Evolutionary conservation across 169 alveolate genomes (phyloP).

Genomic region (Blepharisma undulans): DNA sequence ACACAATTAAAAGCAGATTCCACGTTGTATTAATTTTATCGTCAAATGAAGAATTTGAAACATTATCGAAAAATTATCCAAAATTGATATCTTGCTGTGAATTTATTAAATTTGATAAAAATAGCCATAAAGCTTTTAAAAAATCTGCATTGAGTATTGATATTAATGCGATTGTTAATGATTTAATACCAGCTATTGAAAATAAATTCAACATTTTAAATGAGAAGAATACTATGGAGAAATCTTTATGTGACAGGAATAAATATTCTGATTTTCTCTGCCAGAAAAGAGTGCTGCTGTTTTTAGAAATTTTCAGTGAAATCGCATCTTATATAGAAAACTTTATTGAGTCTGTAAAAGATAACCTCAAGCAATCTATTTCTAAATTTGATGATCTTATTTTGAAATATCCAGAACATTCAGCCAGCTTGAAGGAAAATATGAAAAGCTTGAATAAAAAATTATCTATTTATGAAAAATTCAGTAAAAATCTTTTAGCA

Average conservation of each 20-base stretch:
- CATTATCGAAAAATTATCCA: background rate
- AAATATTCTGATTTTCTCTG: background rate
- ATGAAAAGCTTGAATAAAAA: conserved; percentile 36
- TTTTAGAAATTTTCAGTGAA: background rate
- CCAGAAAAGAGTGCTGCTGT: background rate
- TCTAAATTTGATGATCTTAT: background rate
- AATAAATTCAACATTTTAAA: no score
- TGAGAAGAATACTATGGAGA: background rate
- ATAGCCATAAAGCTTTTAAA: background rate
- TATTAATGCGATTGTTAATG: background rate
- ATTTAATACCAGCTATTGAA: background rate
- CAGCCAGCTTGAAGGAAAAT: background rate
- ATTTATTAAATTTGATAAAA: background rate
- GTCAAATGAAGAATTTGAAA: background rate
- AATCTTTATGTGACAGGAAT: background rate
- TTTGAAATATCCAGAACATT: background rate
- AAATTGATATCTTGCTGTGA: background rate
- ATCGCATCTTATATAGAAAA: background rate
- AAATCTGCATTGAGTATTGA: background rate
- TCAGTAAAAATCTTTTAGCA: conserved; percentile 45
- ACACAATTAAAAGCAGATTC: background rate
- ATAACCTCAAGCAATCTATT: background rate
- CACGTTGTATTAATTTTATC: background rate
- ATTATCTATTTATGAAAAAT: conserved; percentile 28
- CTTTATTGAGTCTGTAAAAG: background rate